These are phyloP conservation scores for Chaetothyriales sp. DNA, from an alignment of 2,329 filamentous ascomycete species.

Conservation along the genomic window DNA sequence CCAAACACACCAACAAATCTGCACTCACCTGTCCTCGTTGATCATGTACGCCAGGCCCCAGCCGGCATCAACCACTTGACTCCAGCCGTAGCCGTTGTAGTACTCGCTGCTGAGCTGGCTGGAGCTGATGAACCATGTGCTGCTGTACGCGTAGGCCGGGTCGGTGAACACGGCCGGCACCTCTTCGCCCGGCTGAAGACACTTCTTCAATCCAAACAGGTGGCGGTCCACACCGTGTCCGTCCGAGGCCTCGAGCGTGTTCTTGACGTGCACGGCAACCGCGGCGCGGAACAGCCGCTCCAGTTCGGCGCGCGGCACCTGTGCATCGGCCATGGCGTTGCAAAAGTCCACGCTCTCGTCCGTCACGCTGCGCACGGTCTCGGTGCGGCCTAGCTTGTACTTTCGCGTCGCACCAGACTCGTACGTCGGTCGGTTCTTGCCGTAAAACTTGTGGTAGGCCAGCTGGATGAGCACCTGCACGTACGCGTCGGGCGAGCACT, in stretches of 20 bases:
- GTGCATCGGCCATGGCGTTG: constrained; percentile 63
- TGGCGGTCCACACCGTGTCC: constrained; percentile 92
- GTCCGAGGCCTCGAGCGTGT: constrained; percentile 77
- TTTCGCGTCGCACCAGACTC: constrained; percentile 89
- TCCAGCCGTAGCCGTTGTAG: constrained; percentile 99
- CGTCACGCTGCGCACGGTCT: constrained; percentile 85
- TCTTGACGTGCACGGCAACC: constrained; percentile 69
- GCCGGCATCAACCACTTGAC: constrained; percentile 87
- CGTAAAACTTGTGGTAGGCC: constrained; percentile 98
- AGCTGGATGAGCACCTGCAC: constrained; percentile 98
- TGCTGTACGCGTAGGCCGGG: constrained; percentile 69
- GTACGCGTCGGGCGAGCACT: constrained; percentile 92
- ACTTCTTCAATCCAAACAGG: constrained; percentile 92
- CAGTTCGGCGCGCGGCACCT: constrained; percentile 49
- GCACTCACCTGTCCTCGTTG: constrained; percentile 75
- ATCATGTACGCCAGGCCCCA: constrained; percentile 99
- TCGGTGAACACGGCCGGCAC: constrained; percentile 75
- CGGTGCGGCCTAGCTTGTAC: constrained; percentile 91
- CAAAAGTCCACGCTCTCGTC: constrained; percentile 88
- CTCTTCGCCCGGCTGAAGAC: constrained; percentile 66
- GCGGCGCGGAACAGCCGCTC: constrained; percentile 70
- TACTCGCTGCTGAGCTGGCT: constrained; percentile 89
- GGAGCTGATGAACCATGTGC: constrained; percentile 78
- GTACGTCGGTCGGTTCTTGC: constrained; percentile 93
- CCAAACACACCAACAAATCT: not conserved